phyloP scores from a whole-genome alignment of 306 rosid species.

The Quercus parvula region DNA sequence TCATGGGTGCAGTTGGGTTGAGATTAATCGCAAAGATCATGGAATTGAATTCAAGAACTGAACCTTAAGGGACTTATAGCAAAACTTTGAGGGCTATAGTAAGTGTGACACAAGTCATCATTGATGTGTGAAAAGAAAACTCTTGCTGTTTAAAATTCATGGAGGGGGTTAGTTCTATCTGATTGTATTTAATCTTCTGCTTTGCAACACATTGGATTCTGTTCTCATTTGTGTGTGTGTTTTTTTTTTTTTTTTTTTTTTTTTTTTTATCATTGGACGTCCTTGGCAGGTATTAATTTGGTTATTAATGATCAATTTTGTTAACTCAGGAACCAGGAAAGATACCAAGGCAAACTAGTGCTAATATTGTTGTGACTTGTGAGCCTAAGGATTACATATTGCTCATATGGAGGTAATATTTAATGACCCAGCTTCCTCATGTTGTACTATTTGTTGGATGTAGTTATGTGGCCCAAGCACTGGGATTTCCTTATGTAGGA shows the following conservation, averaged over 20 bases:
- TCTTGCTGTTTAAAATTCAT: background rate
- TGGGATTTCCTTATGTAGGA: too few relatives aligned
- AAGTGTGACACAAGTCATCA: background rate
- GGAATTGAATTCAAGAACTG: background rate
- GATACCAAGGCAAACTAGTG: background rate
- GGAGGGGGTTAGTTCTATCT: background rate
- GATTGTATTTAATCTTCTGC: background rate
- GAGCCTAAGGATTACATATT: background rate
- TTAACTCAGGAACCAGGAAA: background rate
- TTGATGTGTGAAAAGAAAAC: background rate
- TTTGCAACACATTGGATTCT: background rate
- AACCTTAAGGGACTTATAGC: background rate
- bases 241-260: too few relatives aligned
- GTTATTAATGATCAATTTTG: background rate
- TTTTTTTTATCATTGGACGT: background rate
- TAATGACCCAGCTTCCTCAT: background rate
- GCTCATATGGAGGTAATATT: background rate
- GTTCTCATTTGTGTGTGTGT: background rate
- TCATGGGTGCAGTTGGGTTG: conserved; percentile 24
- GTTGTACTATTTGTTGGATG: too few relatives aligned
- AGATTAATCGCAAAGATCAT: conserved; percentile 2
- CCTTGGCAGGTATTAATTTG: background rate
- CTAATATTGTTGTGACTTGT: background rate
- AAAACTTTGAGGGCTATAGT: background rate
- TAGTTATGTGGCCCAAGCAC: too few relatives aligned